Evolutionary conservation across 257 asterid species (phyloP), one percentile per base, ranked within the genome.

Genomic region (Solanum habrochaites): DNA sequence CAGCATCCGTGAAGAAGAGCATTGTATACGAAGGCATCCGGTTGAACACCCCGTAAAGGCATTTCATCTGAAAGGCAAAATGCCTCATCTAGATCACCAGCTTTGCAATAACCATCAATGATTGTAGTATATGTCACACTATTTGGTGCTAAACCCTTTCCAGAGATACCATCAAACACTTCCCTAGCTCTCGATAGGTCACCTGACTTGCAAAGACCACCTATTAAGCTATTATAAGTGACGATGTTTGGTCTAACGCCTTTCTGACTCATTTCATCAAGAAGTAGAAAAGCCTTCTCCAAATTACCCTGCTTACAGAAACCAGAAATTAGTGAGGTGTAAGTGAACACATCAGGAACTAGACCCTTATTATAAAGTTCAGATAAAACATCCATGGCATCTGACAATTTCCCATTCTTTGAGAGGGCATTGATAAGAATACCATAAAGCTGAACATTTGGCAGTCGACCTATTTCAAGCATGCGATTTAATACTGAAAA

Each of bases 101-200:
- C 86, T 92, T 93, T 96, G 93, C 97, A 93, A 89, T 87, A 89
- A 83, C 99, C 98, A 88, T 96, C 96, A 83, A 95, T 95, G 90
- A 96, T 91, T 49, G 94, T 93, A 70, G 99, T 88, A 86, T 94
- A 95, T 15, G 98, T 95, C 91, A 96, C 94, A 84, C 89, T 86
- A 92, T 91, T 96, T 9, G 95, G 96, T 31, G 72, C 62, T 93
- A 95, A 90, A 85, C 94, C 93, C 86, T 91, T 93, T 52, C 42
- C 91, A 31, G 94, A 82, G 82, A 96, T 90, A 77, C 94, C 95
- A 83, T 83, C 89, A 89, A 95, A 96, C 84, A 96, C 85, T 60
- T 93, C 95, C 87, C 92, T 87, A 23, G 98, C 97, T 89, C 89
- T 92, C 88, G 86, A 88, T 71, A 92, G 78, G 81, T 96, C 94